phyloP scores from a whole-genome alignment of 2,329 filamentous ascomycete genomes.

The Diaporthe sp. region DNA sequence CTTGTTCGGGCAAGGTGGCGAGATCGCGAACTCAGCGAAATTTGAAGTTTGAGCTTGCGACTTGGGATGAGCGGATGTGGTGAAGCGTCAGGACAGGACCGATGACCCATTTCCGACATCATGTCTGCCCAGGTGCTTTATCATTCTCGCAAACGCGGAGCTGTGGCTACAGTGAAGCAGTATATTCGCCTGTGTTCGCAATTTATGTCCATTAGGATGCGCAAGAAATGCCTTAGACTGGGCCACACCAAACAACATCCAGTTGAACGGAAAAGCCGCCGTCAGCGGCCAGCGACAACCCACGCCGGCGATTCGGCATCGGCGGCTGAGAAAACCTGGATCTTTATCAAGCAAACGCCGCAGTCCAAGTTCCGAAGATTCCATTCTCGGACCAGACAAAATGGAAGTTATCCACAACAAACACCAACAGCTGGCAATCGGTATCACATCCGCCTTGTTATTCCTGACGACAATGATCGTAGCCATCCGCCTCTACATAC shows the following conservation, averaged over 20 bases:
- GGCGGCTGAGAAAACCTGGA: not conserved
- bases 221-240: not conserved
- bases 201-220: not conserved
- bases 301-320: not conserved
- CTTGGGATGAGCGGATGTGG: constrained; percentile 4
- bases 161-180: not conserved
- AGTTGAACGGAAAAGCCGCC: not conserved
- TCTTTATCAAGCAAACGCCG: not conserved
- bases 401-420: constrained; percentile 17
- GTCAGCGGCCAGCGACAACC: not conserved
- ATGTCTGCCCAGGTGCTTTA: not conserved
- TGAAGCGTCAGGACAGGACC: not conserved
- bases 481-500: constrained; percentile 20
- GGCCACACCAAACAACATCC: no score
- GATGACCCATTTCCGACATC: not conserved
- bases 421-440: constrained; percentile 15
- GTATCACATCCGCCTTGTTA: constrained; percentile 13
- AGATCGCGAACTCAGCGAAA: not conserved
- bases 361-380: not conserved
- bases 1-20: not conserved
- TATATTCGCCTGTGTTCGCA: not conserved
- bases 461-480: constrained; percentile 11
- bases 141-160: not conserved
- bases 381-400: not conserved
- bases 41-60: constrained; percentile 9